Base-by-base conservation (phyloP, 2,329 filamentous ascomycete genomes). In the Xylariaceae sp. region DNA sequence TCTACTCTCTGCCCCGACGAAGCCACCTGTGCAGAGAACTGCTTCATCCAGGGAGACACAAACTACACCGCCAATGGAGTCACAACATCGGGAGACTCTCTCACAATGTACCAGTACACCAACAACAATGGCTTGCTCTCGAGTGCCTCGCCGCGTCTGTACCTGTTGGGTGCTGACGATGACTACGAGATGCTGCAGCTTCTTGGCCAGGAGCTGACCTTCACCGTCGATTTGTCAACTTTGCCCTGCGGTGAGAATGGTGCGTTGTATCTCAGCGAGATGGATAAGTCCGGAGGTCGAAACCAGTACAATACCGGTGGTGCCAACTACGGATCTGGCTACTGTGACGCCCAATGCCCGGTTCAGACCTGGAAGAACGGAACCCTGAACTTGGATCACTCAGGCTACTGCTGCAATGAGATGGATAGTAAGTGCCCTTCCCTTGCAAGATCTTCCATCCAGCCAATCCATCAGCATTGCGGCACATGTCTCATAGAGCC, bases 241-340 rank as follows among this genome's bases (percentile, higher is more conserved):
- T 76, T 88, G 18, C 81, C 82, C 18, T 88, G 86, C 65, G 86
- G 86, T 57, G 74, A 88, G 67, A 88, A 88, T 70, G 85, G 84
- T 59, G 85, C 85, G 9, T 71, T 88, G 34, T 87, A 88, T 75
- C 78, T 88, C 48, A 77, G 82, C 13, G 75, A 81, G 67, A 88
- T 88, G 85, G 78, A 83, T 18, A 74, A 78, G 3, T 82, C 85
- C 65, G 86, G 85, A 64, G 85, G 84, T 23, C 64, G 78, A 62
- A 81, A 78, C 70, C 64, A 76, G 1, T 75, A 70, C 54, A 83
- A 82, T 72, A 78, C 78, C 54, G 83, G 80, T 23, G 83, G 83
- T 58, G 82, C 83, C n/a, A 74, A 76, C 58, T 84, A 82, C 63
- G 84, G 83, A 37, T 82, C 80, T 2, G 83, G 83, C 8, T 86